Conservation (phyloP, 495 filamentous ascomycete species). For the Rostrohypoxylon terebratum region DNA sequence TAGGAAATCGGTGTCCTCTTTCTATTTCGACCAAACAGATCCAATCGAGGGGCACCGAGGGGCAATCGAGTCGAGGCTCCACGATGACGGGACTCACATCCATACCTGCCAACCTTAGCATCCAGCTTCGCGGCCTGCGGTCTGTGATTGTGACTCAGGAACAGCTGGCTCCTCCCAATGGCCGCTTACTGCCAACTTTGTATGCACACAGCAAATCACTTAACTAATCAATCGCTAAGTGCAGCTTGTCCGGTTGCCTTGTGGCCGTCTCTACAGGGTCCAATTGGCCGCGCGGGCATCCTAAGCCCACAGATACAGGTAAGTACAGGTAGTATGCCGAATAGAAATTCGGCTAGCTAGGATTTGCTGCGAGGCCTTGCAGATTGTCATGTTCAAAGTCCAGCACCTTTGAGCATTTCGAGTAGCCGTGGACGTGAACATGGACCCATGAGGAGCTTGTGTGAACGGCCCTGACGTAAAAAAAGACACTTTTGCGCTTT, state of each 20-base stretch:
- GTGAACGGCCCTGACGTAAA: slow-evolving; percentile 18
- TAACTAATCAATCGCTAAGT: slow-evolving; percentile 45
- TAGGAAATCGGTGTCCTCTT: slow-evolving; percentile 51
- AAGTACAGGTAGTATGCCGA: slow-evolving; percentile 34
- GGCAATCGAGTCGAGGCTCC: slow-evolving; percentile 26
- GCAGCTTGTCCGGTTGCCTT: slow-evolving; percentile 42
- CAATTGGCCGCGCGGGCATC: slow-evolving; percentile 32
- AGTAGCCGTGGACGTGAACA: neutral
- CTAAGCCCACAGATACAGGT: slow-evolving; percentile 40
- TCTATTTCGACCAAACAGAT: slow-evolving; percentile 34
- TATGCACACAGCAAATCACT: slow-evolving; percentile 47
- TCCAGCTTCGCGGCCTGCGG: neutral
- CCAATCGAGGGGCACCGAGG: slow-evolving; percentile 20
- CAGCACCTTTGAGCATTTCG: slow-evolving; percentile 16
- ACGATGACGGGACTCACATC: neutral
- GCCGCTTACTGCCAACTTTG: slow-evolving; percentile 39
- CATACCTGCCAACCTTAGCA: too few relatives aligned
- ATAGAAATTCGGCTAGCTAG: slow-evolving; percentile 31
- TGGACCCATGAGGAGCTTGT: neutral
- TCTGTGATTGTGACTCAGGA: slow-evolving; percentile 41
- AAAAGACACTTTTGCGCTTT: neutral
- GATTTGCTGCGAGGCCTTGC: slow-evolving; percentile 36
- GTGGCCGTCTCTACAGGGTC: slow-evolving; percentile 28
- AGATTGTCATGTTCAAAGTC: slow-evolving; percentile 32
- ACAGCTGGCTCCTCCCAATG: slow-evolving; percentile 38